A percentile compares a stretch with the other conserved stretches of the same genome.
These are phyloP conservation scores for Gracilaria domingensis DNA, from an alignment of 23 red algal genomes.

Conservation along the genomic window DNA sequence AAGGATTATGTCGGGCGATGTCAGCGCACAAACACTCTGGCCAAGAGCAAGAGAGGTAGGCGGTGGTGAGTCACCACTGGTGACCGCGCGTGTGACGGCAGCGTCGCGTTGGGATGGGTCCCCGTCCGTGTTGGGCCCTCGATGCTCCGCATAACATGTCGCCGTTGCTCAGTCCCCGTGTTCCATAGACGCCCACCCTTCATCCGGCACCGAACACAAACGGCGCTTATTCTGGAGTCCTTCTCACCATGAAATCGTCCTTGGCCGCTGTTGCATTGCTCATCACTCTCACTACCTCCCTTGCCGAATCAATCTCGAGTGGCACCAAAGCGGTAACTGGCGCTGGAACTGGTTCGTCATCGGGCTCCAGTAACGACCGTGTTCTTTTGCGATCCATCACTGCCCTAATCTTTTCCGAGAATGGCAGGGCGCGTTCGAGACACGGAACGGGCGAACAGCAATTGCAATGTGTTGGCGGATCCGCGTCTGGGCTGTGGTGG, in stretches of 20 bases:
- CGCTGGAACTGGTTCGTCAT: constrained; percentile 49
- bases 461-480: constrained; percentile 67
- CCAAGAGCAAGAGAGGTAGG: not conserved
- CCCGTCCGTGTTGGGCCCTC: not conserved
- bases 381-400: constrained; percentile 77
- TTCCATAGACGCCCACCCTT: not conserved
- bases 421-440: constrained; percentile 53
- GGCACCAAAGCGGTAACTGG: constrained; percentile 41
- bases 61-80: too few relatives aligned
- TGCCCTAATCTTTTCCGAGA: constrained; percentile 79
- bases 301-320: not conserved
- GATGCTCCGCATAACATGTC: not conserved
- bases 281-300: not conserved
- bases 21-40: not conserved
- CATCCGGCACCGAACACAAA: not conserved
- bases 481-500: constrained; percentile 56
- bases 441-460: constrained; percentile 37
- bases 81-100: too few relatives aligned
- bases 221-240: not conserved
- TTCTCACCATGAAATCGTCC: constrained; percentile 4
- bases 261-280: not conserved
- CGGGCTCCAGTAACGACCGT: constrained; percentile 27
- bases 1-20: not conserved
- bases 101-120: too few relatives aligned
- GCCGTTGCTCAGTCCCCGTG: not conserved